Percentiles rank a stretch among this genome's conserved stretches.
phyloP scores from a whole-genome alignment of 495 filamentous ascomycete genomes.

The Extremus antarcticus region DNA sequence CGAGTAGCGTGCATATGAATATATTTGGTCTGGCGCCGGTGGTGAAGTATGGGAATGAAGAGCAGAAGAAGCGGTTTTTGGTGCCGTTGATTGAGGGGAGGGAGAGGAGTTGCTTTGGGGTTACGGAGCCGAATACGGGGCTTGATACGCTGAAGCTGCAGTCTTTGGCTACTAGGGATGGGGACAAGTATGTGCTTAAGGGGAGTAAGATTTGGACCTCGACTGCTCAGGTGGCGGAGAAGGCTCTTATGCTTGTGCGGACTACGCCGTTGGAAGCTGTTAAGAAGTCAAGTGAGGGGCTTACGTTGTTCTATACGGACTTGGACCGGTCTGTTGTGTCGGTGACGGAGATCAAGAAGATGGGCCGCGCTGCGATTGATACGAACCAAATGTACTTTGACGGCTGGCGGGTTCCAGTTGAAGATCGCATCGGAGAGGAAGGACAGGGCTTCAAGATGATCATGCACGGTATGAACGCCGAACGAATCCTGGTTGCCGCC shows the following conservation, averaged over 20 bases:
- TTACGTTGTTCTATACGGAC: slow-evolving; percentile 26
- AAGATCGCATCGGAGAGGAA: slow-evolving; percentile 22
- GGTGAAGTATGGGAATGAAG: slow-evolving; percentile 24
- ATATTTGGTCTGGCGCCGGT: slow-evolving; percentile 25
- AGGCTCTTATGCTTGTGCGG: slow-evolving; percentile 25
- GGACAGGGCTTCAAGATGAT: slow-evolving; percentile 26
- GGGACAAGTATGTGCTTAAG: slow-evolving; percentile 19
- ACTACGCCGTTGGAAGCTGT: slow-evolving; percentile 24
- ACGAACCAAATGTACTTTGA: slow-evolving; percentile 26
- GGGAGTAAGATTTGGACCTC: slow-evolving; percentile 28
- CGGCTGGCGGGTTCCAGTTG: slow-evolving; percentile 19
- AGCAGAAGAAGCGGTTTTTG: slow-evolving; percentile 23
- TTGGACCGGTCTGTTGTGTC: slow-evolving; percentile 17
- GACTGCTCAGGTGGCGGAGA: slow-evolving; percentile 23
- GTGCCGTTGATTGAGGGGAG: slow-evolving; percentile 21
- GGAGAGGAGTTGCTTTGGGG: slow-evolving; percentile 23
- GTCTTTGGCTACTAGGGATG: slow-evolving; percentile 16
- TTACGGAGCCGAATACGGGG: slow-evolving; percentile 27
- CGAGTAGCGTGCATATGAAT: slow-evolving; percentile 25
- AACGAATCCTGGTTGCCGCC: slow-evolving; percentile 22
- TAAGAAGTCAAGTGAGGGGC: slow-evolving; percentile 20
- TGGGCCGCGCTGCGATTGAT: slow-evolving; percentile 24
- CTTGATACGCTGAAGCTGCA: slow-evolving; percentile 26
- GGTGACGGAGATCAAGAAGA: slow-evolving; percentile 25
- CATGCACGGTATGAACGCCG: slow-evolving; percentile 29